phyloP scores from a whole-genome alignment of 345 rosid genomes.

The Boechera stricta region DNA sequence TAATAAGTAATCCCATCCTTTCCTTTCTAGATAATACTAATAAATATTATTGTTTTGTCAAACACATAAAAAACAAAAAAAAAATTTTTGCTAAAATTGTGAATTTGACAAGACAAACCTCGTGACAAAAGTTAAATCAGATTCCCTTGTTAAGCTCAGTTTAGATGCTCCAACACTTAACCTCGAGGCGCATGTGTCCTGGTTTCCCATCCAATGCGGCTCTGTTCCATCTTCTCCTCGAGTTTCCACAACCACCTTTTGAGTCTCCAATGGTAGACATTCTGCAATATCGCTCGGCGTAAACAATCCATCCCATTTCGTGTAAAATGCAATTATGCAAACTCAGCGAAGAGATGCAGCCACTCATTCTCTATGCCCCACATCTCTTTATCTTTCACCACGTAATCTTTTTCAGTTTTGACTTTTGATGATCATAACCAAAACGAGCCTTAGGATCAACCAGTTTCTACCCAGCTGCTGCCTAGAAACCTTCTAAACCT shows the following conservation, averaged over 20 bases:
- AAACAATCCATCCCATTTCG: background rate
- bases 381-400: background rate
- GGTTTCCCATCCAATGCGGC: background rate
- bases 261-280: background rate
- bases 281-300: background rate
- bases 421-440: slow-evolving; percentile 10
- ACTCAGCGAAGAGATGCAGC: slow-evolving; percentile 11
- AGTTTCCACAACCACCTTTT: background rate
- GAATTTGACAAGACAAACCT: background rate
- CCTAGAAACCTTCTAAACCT: slow-evolving; percentile 56
- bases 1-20: background rate
- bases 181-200: slow-evolving; percentile 15
- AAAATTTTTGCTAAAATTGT: background rate
- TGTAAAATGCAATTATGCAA: background rate
- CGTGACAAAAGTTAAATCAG: background rate
- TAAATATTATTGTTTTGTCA: too few species aligned
- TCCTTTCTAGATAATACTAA: background rate
- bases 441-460: slow-evolving; percentile 30
- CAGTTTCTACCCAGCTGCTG: slow-evolving; percentile 71
- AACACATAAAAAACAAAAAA: too few species aligned
- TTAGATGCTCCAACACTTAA: background rate
- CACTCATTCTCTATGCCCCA: background rate
- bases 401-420: background rate
- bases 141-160: background rate
- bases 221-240: background rate